phyloP scores from a whole-genome alignment of 164 flowering plant species.

The Umbilicus rupestris region DNA sequence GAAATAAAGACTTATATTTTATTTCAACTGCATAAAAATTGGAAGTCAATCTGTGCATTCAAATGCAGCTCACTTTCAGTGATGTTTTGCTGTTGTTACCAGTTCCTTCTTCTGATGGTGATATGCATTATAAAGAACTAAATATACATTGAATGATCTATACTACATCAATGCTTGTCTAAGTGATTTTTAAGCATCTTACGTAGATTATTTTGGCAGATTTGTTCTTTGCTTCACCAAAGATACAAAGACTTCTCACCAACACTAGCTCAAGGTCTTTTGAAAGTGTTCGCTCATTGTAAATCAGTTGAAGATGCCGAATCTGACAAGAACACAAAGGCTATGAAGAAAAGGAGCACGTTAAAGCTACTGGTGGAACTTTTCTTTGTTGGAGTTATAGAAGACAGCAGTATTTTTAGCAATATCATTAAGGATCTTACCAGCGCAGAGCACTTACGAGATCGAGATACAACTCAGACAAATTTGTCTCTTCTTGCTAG shows the following conservation, averaged over 20 bases:
- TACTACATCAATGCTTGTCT: not conserved
- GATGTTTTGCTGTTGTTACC: not conserved
- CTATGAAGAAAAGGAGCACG: conserved; percentile 91
- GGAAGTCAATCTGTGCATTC: not conserved
- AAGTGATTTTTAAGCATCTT: conserved; percentile 1
- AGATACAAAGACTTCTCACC: conserved; percentile 89
- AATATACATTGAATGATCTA: not conserved
- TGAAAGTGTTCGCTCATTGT: conserved; percentile 79
- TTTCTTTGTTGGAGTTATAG: conserved; percentile 83
- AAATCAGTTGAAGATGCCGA: conserved; percentile 79
- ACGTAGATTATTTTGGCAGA: conserved; percentile 25
- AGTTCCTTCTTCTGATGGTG: not conserved
- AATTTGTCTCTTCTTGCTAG: conserved; percentile 86
- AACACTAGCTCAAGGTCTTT: conserved; percentile 69
- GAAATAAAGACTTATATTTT: not conserved
- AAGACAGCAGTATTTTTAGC: conserved; percentile 59
- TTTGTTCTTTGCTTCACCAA: conserved; percentile 96
- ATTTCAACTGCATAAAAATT: not conserved
- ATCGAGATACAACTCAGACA: conserved; percentile 79
- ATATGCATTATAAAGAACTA: not conserved
- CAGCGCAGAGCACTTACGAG: conserved; percentile 71
- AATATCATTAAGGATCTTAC: conserved; percentile 87
- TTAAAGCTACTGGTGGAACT: conserved; percentile 85
- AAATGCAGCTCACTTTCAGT: not conserved
- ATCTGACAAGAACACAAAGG: conserved; percentile 64